phyloP scores from a whole-genome alignment of 2,329 filamentous ascomycete species.

The Dissoconium aciculare region DNA sequence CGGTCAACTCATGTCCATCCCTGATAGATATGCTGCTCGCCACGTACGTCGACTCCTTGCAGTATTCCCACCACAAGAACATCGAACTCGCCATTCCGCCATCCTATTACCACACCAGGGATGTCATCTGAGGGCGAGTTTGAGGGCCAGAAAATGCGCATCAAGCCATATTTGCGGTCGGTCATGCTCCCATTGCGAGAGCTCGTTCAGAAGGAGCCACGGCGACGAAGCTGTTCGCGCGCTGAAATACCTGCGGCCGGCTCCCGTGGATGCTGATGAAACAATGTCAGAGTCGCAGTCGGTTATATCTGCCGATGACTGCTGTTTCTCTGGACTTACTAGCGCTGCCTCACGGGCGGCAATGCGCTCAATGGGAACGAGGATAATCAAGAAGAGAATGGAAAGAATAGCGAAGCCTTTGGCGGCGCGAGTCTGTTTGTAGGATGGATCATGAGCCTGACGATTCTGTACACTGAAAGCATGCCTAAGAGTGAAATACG shows the following conservation, averaged over 20 bases:
- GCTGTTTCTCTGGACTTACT: constrained; percentile 40
- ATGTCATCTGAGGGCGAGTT: constrained; percentile 55
- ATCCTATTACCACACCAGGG: constrained; percentile 82
- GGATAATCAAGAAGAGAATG: constrained; percentile 66
- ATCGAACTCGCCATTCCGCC: constrained; percentile 84
- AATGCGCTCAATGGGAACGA: constrained; percentile 70
- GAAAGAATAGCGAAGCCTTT: constrained; percentile 76
- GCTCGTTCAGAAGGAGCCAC: constrained; percentile 67
- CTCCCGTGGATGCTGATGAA: constrained; percentile 63
- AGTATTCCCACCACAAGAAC: constrained; percentile 80
- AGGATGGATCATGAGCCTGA: background rate
- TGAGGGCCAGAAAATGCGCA: constrained; percentile 97
- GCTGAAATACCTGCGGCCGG: constrained; percentile 73
- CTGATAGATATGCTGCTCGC: constrained; percentile 5
- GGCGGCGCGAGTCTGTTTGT: constrained; percentile 57
- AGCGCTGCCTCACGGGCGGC: constrained; percentile 64
- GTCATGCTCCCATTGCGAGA: constrained; percentile 46
- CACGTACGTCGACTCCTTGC: constrained; percentile 76
- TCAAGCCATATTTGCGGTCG: constrained; percentile 58
- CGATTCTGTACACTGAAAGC: background rate
- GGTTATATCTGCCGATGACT: constrained; percentile 1
- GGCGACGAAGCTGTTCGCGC: constrained; percentile 80
- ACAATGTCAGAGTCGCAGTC: background rate
- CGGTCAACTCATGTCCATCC: background rate
- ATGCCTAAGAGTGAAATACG: constrained; percentile 2